Conservation (phyloP, 805 yeast species). For the Candida krabiensis region DNA sequence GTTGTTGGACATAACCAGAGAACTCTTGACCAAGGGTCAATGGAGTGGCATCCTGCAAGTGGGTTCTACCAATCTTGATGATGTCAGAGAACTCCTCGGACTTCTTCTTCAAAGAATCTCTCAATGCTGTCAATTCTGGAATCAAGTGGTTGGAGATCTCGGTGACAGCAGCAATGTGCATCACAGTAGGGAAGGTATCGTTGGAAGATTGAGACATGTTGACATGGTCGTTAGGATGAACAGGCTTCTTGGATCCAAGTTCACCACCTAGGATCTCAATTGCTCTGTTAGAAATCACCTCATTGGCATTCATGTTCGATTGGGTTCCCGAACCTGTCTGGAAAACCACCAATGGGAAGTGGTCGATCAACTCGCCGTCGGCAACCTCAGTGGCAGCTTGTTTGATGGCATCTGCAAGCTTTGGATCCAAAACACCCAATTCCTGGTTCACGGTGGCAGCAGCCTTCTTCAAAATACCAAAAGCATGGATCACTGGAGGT, state of each 20-base stretch:
- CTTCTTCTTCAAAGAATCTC: slow-evolving; percentile 76
- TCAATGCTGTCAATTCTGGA: slow-evolving; percentile 77
- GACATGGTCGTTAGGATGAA: slow-evolving; percentile 98
- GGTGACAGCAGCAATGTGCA: slow-evolving; percentile 98
- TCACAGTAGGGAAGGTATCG: slow-evolving; percentile 98
- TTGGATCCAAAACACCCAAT: slow-evolving; percentile 81
- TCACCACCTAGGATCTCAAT: slow-evolving; percentile 93
- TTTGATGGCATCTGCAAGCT: slow-evolving; percentile 80
- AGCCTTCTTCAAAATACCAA: slow-evolving; percentile 91
- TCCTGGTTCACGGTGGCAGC: slow-evolving; percentile 88
- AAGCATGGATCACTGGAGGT: slow-evolving; percentile 84
- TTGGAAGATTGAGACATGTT: slow-evolving; percentile 98
- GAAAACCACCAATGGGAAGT: slow-evolving; percentile 97
- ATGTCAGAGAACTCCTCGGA: slow-evolving; percentile 81
- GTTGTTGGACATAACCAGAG: slow-evolving; percentile 92
- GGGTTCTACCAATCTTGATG: slow-evolving; percentile 98
- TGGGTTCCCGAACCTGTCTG: slow-evolving; percentile 99
- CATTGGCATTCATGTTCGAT: slow-evolving; percentile 98
- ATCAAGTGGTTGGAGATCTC: slow-evolving; percentile 75
- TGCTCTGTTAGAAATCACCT: slow-evolving; percentile 97
- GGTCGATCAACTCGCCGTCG: slow-evolving; percentile 87
- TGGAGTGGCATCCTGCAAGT: slow-evolving; percentile 98
- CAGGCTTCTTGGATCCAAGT: slow-evolving; percentile 89
- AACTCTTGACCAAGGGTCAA: slow-evolving; percentile 97
- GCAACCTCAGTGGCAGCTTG: slow-evolving; percentile 94